phyloP scores from a whole-genome alignment of 106 monocot species.

The Ottelia alismoides region DNA sequence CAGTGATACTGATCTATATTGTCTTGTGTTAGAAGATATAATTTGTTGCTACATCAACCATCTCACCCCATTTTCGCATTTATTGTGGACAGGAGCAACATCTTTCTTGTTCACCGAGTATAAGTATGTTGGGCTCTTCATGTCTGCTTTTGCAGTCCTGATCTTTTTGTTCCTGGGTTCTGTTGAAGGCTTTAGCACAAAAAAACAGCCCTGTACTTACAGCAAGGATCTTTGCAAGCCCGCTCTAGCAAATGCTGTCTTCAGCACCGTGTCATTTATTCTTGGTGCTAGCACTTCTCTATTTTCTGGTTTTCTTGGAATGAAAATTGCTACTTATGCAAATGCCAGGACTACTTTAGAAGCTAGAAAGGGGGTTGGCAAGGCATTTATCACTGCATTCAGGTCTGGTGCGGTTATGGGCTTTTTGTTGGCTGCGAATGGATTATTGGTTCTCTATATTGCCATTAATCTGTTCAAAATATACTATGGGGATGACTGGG shows the following conservation, averaged over 20 bases:
- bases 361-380: constrained; percentile 23
- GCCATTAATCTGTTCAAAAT: constrained; percentile 18
- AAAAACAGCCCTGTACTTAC: constrained; percentile 14
- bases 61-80: no score
- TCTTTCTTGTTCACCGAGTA: constrained; percentile 21
- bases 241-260: constrained; percentile 17
- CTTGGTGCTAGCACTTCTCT: constrained; percentile 17
- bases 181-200: constrained; percentile 21
- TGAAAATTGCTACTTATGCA: constrained; percentile 26
- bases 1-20: no score
- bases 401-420: constrained; percentile 23
- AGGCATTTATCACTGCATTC: constrained; percentile 22
- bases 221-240: constrained; percentile 20
- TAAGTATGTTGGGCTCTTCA: constrained; percentile 17
- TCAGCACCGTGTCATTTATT: constrained; percentile 18
- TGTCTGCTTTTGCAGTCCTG: constrained; percentile 13
- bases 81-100: constrained; percentile 16
- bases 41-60: no score
- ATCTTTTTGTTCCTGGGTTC: constrained; percentile 25
- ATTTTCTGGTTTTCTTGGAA: constrained; percentile 21
- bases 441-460: constrained; percentile 16
- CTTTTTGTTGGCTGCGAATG: constrained; percentile 19
- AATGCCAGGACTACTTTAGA: constrained; percentile 23
- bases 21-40: no score
- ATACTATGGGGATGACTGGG: constrained; percentile 23